phyloP scores from a whole-genome alignment of 805 yeast genomes.

The Metschnikowia santaceciliae region DNA sequence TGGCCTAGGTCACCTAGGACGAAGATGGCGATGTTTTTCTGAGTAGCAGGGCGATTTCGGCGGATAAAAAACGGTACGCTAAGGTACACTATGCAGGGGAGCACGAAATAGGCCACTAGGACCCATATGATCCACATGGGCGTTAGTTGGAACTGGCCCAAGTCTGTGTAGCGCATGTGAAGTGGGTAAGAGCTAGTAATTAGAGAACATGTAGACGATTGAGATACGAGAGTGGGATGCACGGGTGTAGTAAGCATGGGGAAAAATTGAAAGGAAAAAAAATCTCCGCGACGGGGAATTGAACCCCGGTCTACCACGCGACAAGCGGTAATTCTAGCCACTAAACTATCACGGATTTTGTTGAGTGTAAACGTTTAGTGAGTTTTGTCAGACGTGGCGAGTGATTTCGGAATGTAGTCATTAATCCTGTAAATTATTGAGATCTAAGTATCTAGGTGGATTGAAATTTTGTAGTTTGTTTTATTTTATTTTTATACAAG shows the following conservation, averaged over 20 bases:
- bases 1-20: slow-evolving; percentile 94
- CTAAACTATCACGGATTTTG: background rate
- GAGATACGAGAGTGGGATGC: background rate
- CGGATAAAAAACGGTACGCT: slow-evolving; percentile 35
- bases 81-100: slow-evolving; percentile 43
- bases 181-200: background rate
- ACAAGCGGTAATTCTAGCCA: too few relatives aligned
- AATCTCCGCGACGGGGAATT: background rate
- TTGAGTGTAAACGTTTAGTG: too few relatives aligned
- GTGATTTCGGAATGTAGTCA: too few relatives aligned
- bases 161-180: slow-evolving; percentile 5
- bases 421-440: too few relatives aligned
- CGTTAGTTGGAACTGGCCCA: slow-evolving; percentile 7
- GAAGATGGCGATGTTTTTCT: slow-evolving; percentile 62
- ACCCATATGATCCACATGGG: slow-evolving; percentile 41
- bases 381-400: too few relatives aligned
- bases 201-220: background rate
- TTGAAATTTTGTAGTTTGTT: too few relatives aligned
- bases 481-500: too few relatives aligned
- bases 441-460: too few relatives aligned
- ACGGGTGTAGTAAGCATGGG: background rate
- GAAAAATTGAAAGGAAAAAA: background rate
- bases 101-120: slow-evolving; percentile 40
- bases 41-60: slow-evolving; percentile 20
- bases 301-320: too few relatives aligned